Percentiles rank a stretch among this genome's conserved stretches.
These are phyloP conservation scores for Trematosphaeria pertusa DNA, from an alignment of 2,329 filamentous ascomycete species.

Conservation along the genomic window DNA sequence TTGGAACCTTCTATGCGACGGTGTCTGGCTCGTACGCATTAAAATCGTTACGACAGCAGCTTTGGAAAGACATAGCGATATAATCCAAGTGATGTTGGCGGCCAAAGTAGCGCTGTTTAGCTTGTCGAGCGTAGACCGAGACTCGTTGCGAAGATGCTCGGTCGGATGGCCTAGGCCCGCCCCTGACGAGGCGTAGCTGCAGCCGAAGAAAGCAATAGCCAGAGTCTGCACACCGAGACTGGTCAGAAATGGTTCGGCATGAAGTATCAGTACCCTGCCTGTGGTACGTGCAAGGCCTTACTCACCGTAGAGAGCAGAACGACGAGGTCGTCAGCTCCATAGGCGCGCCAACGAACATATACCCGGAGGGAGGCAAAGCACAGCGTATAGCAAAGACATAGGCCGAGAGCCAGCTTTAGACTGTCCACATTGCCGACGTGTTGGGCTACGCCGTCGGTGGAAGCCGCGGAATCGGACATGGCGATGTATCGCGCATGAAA, in stretches of 20 bases:
- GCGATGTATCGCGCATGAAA: not conserved
- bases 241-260: no score
- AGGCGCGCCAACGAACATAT: slow-evolving; percentile 16
- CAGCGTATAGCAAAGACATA: slow-evolving; percentile 20
- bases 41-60: slow-evolving; percentile 19
- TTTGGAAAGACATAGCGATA: slow-evolving; percentile 22
- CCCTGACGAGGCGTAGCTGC: slow-evolving; percentile 8
- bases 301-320: slow-evolving; percentile 14
- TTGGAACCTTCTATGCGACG: slow-evolving; percentile 15
- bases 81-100: slow-evolving; percentile 21
- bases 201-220: slow-evolving; percentile 16
- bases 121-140: not conserved
- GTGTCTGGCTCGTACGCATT: slow-evolving; percentile 17
- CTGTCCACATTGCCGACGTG: slow-evolving; percentile 10
- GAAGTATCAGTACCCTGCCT: no score
- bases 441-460: not conserved
- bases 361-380: slow-evolving; percentile 15
- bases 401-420: slow-evolving; percentile 12
- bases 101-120: slow-evolving; percentile 10
- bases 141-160: not conserved
- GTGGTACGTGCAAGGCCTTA: no score
- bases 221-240: slow-evolving; percentile 1
- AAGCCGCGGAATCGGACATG: not conserved
- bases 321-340: slow-evolving; percentile 12
- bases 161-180: slow-evolving; percentile 12